These are phyloP conservation scores for Parasarocladium wereldwijsianum DNA, from an alignment of 2,329 filamentous ascomycete genomes.

Conservation along the genomic window DNA sequence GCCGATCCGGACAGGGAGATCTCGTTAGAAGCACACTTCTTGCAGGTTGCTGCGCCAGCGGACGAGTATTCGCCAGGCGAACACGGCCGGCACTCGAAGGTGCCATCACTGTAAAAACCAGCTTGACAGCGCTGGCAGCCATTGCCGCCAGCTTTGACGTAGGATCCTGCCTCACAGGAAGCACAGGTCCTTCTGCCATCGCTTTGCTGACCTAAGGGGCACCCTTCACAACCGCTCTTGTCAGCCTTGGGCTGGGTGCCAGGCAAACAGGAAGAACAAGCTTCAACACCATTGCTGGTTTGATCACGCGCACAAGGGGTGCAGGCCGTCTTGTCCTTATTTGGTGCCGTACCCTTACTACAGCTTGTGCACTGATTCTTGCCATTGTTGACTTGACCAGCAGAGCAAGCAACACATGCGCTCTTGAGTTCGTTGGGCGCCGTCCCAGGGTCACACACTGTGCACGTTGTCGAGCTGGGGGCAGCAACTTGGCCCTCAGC, in stretches of 20 bases:
- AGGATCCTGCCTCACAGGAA: neutral
- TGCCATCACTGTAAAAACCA: constrained; percentile 1
- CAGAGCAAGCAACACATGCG: neutral
- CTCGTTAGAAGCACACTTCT: constrained; percentile 1
- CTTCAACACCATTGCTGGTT: neutral
- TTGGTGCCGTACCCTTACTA: constrained; percentile 1
- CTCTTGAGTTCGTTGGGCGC: neutral
- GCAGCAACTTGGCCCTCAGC: neutral
- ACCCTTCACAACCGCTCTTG: constrained; percentile 1
- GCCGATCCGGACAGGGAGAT: neutral
- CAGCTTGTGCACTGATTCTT: neutral
- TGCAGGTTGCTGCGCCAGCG: neutral
- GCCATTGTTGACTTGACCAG: constrained; percentile 1
- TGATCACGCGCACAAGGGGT: neutral
- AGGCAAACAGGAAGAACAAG: neutral
- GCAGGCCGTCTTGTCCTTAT: neutral
- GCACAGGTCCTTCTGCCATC: constrained; percentile 1
- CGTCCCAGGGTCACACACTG: neutral
- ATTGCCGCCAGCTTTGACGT: neutral
- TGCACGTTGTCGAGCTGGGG: neutral
- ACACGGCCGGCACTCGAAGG: neutral
- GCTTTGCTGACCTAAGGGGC: neutral
- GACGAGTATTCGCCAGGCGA: constrained; percentile 1
- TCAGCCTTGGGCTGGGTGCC: constrained; percentile 1
- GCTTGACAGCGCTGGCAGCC: constrained; percentile 1